Evolutionary conservation across 805 yeast species (phyloP).

Genomic region (Starmerella apicola): DNA sequence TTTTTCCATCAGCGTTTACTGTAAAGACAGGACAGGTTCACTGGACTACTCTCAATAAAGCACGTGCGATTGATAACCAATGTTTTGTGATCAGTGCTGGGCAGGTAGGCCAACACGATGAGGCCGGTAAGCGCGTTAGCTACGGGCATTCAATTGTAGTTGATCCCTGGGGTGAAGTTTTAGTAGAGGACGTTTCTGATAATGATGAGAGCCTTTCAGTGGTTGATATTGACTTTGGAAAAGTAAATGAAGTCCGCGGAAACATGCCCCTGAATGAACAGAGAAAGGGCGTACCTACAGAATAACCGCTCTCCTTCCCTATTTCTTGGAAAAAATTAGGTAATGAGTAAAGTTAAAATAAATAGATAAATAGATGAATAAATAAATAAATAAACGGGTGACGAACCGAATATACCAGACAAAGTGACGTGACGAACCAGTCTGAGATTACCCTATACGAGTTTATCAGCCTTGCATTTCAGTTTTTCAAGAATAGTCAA

Average conservation of each 20-base stretch:
- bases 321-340: neutral
- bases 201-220: slow-evolving; percentile 51
- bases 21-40: slow-evolving; percentile 84
- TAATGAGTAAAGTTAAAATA: neutral
- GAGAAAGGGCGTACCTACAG: slow-evolving; percentile 26
- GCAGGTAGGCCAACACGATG: slow-evolving; percentile 67
- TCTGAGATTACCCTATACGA: neutral
- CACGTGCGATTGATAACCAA: slow-evolving; percentile 84
- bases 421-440: too few relatives aligned
- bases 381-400: neutral
- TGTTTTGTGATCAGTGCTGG: slow-evolving; percentile 81
- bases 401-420: too few relatives aligned
- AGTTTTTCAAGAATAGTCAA: slow-evolving; percentile 1
- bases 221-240: slow-evolving; percentile 56
- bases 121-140: slow-evolving; percentile 54
- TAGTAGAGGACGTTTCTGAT: slow-evolving; percentile 68
- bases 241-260: slow-evolving; percentile 42
- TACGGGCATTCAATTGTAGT: slow-evolving; percentile 79
- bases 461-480: neutral
- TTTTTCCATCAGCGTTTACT: slow-evolving; percentile 90
- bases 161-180: slow-evolving; percentile 82
- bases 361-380: neutral
- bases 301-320: too few relatives aligned
- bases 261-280: slow-evolving; percentile 61
- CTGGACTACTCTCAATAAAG: slow-evolving; percentile 68